Evolutionary conservation across 2,329 filamentous ascomycete species (phyloP).

Genomic region (Kalaharituber pfeilii): DNA sequence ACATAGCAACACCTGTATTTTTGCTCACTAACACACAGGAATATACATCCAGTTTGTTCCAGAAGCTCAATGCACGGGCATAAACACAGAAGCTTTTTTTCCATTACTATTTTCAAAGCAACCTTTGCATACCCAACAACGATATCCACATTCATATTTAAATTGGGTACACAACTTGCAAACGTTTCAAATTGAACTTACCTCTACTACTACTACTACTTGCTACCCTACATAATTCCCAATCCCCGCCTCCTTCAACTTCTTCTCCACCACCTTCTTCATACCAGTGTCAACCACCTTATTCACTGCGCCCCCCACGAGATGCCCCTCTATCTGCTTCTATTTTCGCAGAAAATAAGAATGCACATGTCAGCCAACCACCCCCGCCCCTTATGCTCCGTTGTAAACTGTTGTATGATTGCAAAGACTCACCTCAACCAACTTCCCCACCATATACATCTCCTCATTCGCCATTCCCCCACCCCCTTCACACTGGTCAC

Average conservation of each 20-base stretch:
- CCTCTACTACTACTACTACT: no score
- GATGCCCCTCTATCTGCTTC: neutral
- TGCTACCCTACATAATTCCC: no score
- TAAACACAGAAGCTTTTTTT: no score
- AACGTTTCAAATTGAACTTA: no score
- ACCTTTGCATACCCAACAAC: neutral
- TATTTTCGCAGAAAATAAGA: neutral
- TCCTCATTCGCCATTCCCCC: conserved; percentile 67
- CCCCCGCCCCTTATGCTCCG: neutral
- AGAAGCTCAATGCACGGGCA: no score
- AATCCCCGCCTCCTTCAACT: neutral
- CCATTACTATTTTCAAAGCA: no score
- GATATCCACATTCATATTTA: neutral
- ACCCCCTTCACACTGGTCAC: conserved; percentile 62
- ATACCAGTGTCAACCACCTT: neutral
- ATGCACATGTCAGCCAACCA: no score
- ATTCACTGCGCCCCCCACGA: neutral
- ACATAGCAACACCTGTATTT: neutral
- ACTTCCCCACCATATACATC: conserved; percentile 64
- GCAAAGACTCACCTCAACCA: conserved; percentile 31
- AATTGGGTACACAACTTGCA: neutral
- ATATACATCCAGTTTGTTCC: no score
- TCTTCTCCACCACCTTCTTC: neutral
- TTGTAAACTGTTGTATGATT: no score
- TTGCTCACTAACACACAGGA: neutral